These are phyloP conservation scores for Rhynchosporium agropyri DNA, from an alignment of 2,329 filamentous ascomycete genomes.

Conservation along the genomic window DNA sequence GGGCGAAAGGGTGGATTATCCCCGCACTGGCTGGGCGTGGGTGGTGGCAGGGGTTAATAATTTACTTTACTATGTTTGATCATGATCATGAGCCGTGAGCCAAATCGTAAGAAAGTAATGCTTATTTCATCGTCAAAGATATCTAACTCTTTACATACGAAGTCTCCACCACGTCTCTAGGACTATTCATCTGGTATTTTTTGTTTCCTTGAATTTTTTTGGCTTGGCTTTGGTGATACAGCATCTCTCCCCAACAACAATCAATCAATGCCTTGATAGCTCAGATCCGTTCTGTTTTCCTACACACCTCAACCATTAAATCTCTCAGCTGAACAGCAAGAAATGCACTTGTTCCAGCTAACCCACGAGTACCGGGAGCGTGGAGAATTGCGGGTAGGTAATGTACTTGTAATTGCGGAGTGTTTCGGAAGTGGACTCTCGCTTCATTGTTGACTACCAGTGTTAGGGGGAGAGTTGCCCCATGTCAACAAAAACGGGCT, in stretches of 20 bases:
- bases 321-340: constrained; percentile 8
- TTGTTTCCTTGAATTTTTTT: neutral
- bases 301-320: neutral
- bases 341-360: neutral
- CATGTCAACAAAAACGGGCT: neutral
- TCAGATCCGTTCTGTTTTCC: constrained; percentile 5
- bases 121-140: no score
- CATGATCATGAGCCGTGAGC: no score
- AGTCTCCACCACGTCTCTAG: neutral
- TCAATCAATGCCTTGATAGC: neutral
- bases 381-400: neutral
- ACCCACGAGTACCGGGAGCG: constrained; percentile 5
- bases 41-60: neutral
- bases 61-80: no score
- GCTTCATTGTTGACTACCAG: neutral
- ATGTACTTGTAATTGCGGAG: constrained; percentile 3
- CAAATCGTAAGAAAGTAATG: no score
- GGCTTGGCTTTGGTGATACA: neutral
- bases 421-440: neutral
- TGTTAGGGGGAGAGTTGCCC: neutral
- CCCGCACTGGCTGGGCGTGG: constrained; percentile 5
- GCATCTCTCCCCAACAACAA: neutral
- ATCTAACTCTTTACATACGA: neutral
- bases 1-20: neutral
- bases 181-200: no score